Evolutionary conservation across 1,284 basidiomycete genomes (phyloP), one percentile per base, ranked within the genome.

Genomic region (Rhodotorula sp.): DNA sequence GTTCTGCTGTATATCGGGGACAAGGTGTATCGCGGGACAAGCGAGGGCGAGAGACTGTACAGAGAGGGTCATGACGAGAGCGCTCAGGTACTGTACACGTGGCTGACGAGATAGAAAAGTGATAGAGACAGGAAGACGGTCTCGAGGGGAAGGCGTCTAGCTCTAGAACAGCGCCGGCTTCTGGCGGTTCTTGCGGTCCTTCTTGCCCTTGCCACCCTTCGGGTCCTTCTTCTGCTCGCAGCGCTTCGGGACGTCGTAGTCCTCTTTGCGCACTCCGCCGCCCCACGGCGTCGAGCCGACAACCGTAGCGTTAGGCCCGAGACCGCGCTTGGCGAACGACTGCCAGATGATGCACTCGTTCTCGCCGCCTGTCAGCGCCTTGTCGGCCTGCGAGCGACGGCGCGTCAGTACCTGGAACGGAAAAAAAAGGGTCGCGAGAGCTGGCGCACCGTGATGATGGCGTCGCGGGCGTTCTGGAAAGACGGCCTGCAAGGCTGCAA

Each of bases 381-480:
- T 83, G 81, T 97, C 94, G n/a, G 94, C 94, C 39, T 44, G 39
- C 11, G 39, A 6, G 13, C 36, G 36, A 13, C 36, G 36, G 6
- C 6, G 13, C 36, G 36, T 44, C 39, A 44, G 39, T 44, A 17
- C 19, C 39, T 10, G 11, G 13, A 13, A 3, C 19, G 13, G 39
- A 13, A 36, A 44, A 17, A 44, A 8, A 15, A 44, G 39, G 11
- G 13, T 36, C 39, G 39, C 39, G 19, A 15, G 19, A 17, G 39
- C 39, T 10, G 19, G 19, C 39, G 39, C 39, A 44, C 39, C 17
- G 66, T 54, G 52, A 98, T 86, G 79, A 98, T 95, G 29, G 94
- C 93, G 80, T 94, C 89, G 69, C 94, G 88, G 19, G 93, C 91
- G 74, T 93, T 88, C 77, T 94, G 90, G 89, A 97, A 96, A 51